Percentiles rank a stretch among this genome's conserved stretches.
Evolutionary conservation across 305 asterid species (phyloP).

Genomic region (Fraxinus latifolia): DNA sequence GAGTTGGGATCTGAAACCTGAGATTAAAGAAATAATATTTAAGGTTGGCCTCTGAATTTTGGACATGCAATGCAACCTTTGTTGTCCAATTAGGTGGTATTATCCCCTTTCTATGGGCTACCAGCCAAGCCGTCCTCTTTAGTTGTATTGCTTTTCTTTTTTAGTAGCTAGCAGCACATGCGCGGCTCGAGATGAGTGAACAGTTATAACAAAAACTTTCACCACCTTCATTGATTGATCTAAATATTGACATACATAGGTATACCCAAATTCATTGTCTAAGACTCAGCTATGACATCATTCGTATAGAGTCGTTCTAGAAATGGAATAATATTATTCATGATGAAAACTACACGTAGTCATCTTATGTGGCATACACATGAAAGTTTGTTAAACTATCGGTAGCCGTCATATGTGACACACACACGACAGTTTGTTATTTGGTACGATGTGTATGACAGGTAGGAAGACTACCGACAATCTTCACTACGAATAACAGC

Average conservation of each 20-base stretch:
- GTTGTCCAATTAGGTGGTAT: constrained; percentile 31
- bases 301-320: neutral
- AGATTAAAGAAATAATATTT: constrained; percentile 22
- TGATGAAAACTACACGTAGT: no score
- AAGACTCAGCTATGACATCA: neutral
- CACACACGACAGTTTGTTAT: no score
- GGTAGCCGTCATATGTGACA: no score
- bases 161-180: constrained; percentile 17
- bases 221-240: constrained; percentile 12
- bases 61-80: constrained; percentile 29
- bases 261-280: neutral
- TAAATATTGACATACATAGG: neutral
- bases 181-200: constrained; percentile 38
- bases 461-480: no score
- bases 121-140: neutral
- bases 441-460: no score
- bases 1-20: constrained; percentile 30
- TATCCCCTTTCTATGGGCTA: constrained; percentile 34
- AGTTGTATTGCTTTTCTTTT: neutral
- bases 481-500: no score
- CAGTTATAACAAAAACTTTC: neutral
- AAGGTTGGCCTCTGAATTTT: constrained; percentile 28
- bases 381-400: no score
- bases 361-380: no score
- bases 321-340: neutral